These are phyloP conservation scores for Berkeleyomyces basicola DNA, from an alignment of 2,329 filamentous ascomycete species.

Conservation along the genomic window DNA sequence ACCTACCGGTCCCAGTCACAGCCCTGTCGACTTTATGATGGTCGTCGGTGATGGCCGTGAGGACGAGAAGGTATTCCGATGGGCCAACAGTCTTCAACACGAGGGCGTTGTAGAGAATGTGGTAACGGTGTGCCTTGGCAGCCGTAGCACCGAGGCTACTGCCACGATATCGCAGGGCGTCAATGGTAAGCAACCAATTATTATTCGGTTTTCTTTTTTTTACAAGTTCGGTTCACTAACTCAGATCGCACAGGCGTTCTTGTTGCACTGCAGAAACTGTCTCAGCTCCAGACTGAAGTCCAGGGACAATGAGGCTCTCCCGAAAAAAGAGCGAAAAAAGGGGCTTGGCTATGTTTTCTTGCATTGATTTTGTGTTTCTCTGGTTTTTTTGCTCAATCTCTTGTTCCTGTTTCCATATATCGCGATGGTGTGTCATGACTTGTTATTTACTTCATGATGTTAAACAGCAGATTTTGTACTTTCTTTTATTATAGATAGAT, in stretches of 20 bases:
- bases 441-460: background rate
- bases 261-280: conserved; percentile 27
- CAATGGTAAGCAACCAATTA: conserved; percentile 46
- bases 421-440: background rate
- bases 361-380: background rate
- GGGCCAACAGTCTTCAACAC: conserved; percentile 64
- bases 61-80: conserved; percentile 84
- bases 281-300: conserved; percentile 17
- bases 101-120: conserved; percentile 47
- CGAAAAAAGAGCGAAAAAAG: background rate
- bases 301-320: background rate
- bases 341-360: background rate
- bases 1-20: conserved; percentile 17
- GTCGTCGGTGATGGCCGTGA: conserved; percentile 83
- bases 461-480: background rate
- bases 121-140: conserved; percentile 73
- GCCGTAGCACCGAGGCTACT: conserved; percentile 72
- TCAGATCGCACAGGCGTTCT: conserved; percentile 23
- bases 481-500: conserved; percentile 8
- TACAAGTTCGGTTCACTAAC: background rate
- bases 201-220: conserved; percentile 9
- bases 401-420: background rate
- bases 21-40: conserved; percentile 67
- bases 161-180: conserved; percentile 81
- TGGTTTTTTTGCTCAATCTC: background rate